These are phyloP conservation scores for Schizophyllum commune DNA, from an alignment of 1,284 basidiomycete genomes.

Conservation along the genomic window DNA sequence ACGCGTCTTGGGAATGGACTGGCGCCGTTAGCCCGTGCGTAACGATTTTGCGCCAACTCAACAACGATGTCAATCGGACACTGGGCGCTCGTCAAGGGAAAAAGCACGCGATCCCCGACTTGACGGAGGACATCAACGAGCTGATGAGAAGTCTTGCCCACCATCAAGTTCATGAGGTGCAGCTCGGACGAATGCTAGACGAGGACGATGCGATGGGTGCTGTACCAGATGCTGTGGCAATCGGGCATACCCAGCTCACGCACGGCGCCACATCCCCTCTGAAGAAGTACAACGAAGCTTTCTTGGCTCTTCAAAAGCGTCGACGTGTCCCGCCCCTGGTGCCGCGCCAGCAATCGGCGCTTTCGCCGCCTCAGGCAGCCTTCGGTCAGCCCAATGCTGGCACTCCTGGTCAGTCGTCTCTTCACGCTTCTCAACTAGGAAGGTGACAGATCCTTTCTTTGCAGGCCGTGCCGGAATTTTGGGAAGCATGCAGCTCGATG, in stretches of 20 bases:
- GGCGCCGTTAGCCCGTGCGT: slow-evolving; percentile 28
- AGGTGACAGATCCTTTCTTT: too few species aligned
- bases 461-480: too few species aligned
- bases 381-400: too few species aligned
- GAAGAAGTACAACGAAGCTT: neutral
- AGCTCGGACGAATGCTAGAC: slow-evolving; percentile 13
- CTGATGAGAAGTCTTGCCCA: slow-evolving; percentile 20
- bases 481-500: too few species aligned
- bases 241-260: slow-evolving; percentile 5
- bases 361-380: too few species aligned
- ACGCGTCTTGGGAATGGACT: slow-evolving; percentile 33
- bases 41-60: slow-evolving; percentile 22
- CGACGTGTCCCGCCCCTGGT: neutral
- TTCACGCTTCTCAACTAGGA: too few species aligned
- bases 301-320: neutral
- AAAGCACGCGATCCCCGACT: slow-evolving; percentile 20
- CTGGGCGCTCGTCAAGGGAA: slow-evolving; percentile 25
- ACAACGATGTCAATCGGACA: slow-evolving; percentile 17
- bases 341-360: too few species aligned
- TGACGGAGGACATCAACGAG: slow-evolving; percentile 18
- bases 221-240: slow-evolving; percentile 14
- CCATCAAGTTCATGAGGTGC: slow-evolving; percentile 16
- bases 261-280: neutral
- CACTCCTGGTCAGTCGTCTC: too few species aligned
- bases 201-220: slow-evolving; percentile 15